Evolutionary conservation across 345 rosid genomes (phyloP).

Genomic region (Salix udensis): DNA sequence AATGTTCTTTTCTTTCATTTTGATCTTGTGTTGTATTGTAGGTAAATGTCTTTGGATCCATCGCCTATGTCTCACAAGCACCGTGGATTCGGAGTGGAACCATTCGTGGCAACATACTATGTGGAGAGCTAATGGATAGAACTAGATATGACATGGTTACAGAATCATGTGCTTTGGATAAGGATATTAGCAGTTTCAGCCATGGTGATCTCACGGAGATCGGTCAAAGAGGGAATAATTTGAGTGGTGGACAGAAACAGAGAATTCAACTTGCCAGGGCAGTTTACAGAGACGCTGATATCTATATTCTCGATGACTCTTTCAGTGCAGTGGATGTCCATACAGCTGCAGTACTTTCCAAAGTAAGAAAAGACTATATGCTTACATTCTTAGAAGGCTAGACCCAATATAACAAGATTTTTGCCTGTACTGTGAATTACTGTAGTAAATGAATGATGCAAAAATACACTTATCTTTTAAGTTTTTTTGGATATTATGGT

Average conservation of each 20-base stretch:
- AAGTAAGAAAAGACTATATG: slow-evolving; percentile 17
- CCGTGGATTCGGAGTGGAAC: slow-evolving; percentile 81
- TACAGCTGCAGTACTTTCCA: slow-evolving; percentile 55
- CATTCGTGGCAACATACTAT: slow-evolving; percentile 34
- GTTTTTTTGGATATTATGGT: not conserved
- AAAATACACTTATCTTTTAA: not conserved
- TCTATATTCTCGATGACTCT: slow-evolving; percentile 68
- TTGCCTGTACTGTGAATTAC: too few species aligned
- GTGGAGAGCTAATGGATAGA: slow-evolving; percentile 4
- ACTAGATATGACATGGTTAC: slow-evolving; percentile 27
- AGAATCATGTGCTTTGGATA: slow-evolving; percentile 46
- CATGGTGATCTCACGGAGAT: slow-evolving; percentile 55
- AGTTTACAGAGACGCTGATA: slow-evolving; percentile 49
- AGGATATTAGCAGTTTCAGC: slow-evolving; percentile 47
- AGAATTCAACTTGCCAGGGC: slow-evolving; percentile 71
- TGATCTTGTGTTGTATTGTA: not conserved
- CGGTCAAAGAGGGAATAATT: slow-evolving; percentile 66
- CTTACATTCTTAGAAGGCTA: too few species aligned
- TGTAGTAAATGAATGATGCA: too few species aligned
- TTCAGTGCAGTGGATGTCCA: slow-evolving; percentile 77
- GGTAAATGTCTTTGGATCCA: slow-evolving; percentile 46
- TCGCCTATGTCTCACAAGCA: slow-evolving; percentile 63
- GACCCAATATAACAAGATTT: too few species aligned
- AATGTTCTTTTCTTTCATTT: not conserved
- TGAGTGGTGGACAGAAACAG: slow-evolving; percentile 81